Conservation (phyloP, 148 eudicot species). For the Rhododendron ovatum region DNA sequence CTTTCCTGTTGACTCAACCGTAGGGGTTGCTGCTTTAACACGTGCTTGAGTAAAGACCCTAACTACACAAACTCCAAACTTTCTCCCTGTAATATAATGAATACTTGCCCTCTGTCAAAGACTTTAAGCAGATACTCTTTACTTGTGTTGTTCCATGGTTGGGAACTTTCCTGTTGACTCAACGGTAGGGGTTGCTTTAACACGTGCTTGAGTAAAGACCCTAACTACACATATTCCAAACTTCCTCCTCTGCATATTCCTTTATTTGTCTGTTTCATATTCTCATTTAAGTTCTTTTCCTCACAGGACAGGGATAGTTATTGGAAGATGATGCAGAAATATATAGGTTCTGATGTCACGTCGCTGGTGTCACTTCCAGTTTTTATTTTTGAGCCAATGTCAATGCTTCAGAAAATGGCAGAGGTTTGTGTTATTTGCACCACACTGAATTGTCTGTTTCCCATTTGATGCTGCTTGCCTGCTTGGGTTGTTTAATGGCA, state of each 20-base stretch:
- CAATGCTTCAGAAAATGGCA: constrained; percentile 98
- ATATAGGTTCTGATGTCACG: constrained; percentile 92
- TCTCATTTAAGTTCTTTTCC: background rate
- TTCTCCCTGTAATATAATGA: background rate
- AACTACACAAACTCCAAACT: background rate
- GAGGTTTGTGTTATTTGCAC: constrained; percentile 55
- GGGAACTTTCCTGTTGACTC: background rate
- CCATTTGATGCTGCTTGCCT: background rate
- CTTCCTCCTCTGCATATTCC: background rate
- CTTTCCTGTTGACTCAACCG: background rate
- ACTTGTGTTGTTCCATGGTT: background rate
- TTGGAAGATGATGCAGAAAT: constrained; percentile 97
- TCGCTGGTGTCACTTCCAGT: constrained; percentile 99
- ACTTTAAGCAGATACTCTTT: no score
- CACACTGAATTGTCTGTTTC: background rate
- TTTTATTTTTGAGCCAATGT: constrained; percentile 96
- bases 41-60: background rate
- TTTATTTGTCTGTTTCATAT: background rate
- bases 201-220: background rate
- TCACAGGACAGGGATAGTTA: constrained; percentile 88
- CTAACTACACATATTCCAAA: background rate
- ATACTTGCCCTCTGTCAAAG: background rate
- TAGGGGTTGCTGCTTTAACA: background rate
- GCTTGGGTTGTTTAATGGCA: background rate
- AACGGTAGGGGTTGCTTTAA: background rate